Evolutionary conservation across 805 yeast species (phyloP).

Genomic region (Lachancea dasiensis): DNA sequence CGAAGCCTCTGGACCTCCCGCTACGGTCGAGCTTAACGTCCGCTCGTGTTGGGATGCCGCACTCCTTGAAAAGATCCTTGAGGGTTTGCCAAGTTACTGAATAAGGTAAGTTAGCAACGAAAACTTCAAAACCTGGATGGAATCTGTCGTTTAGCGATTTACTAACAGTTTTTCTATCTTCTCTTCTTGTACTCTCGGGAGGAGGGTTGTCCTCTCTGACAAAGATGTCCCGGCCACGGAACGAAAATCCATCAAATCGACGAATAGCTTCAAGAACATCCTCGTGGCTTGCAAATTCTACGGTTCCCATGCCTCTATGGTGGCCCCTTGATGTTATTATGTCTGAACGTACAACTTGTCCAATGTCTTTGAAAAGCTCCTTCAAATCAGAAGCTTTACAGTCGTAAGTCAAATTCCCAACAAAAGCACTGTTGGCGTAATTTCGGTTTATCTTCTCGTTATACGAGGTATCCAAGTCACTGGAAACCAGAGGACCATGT

Average conservation of each 20-base stretch:
- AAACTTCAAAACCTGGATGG: conserved; percentile 44
- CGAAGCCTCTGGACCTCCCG: conserved; percentile 83
- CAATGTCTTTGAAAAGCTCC: conserved; percentile 52
- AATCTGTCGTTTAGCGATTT: conserved; percentile 18
- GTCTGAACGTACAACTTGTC: conserved; percentile 74
- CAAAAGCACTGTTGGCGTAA: conserved; percentile 61
- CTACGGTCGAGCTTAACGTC: conserved; percentile 60
- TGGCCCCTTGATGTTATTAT: conserved; percentile 72
- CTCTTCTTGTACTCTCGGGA: conserved; percentile 36
- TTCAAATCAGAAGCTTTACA: conserved; percentile 54
- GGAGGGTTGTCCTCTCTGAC: conserved; percentile 91
- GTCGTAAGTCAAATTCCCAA: conserved; percentile 68
- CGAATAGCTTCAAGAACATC: conserved; percentile 69
- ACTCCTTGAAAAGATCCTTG: conserved; percentile 73
- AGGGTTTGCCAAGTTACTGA: conserved; percentile 78
- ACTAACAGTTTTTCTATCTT: conserved; percentile 20
- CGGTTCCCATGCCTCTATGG: conserved; percentile 88
- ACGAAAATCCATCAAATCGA: conserved; percentile 56
- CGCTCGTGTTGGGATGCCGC: conserved; percentile 76
- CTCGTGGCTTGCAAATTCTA: conserved; percentile 62
- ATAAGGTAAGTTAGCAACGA: conserved; percentile 78
- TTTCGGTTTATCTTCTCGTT: conserved; percentile 46
- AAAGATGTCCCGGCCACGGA: conserved; percentile 72
- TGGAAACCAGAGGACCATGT: conserved; percentile 18
- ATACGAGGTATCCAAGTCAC: conserved; percentile 25